A percentile compares a stretch with the other conserved stretches of the same genome.
These are phyloP conservation scores for Clarireedia hainanense DNA, from an alignment of 2,329 filamentous ascomycete genomes.

Conservation along the genomic window DNA sequence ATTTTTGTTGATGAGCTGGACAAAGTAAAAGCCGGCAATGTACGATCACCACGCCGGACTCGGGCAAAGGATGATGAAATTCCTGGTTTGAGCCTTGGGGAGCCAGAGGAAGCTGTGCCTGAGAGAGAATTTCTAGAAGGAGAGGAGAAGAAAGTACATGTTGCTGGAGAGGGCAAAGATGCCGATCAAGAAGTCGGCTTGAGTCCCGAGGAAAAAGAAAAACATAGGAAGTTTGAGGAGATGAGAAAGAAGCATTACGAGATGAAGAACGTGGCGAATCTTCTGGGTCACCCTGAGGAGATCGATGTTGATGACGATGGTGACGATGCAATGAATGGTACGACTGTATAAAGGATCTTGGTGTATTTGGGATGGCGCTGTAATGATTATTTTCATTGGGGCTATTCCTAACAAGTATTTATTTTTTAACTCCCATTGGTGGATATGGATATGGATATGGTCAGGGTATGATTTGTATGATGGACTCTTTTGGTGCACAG, in stretches of 20 bases:
- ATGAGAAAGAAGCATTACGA: slow-evolving; percentile 96
- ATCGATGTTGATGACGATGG: slow-evolving; percentile 54
- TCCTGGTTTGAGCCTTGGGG: slow-evolving; percentile 82
- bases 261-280: slow-evolving; percentile 87
- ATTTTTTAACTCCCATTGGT: background rate
- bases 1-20: slow-evolving; percentile 63
- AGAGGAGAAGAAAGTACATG: slow-evolving; percentile 71
- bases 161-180: slow-evolving; percentile 40
- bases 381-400: background rate
- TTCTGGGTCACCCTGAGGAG: slow-evolving; percentile 70
- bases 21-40: slow-evolving; percentile 15
- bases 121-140: slow-evolving; percentile 35
- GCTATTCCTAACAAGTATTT: background rate
- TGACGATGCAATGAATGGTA: slow-evolving; percentile 35
- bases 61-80: slow-evolving; percentile 64
- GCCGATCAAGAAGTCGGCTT: slow-evolving; percentile 48
- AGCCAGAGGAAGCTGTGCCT: slow-evolving; percentile 70
- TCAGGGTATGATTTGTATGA: background rate
- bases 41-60: background rate
- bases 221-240: slow-evolving; percentile 86
- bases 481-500: too few species aligned
- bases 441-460: background rate
- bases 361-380: background rate
- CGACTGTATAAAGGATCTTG: slow-evolving; percentile 9
- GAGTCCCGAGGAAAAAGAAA: slow-evolving; percentile 71